Conservation (phyloP, 306 rosid genomes). For the Cyclanthera cordifolia region DNA sequence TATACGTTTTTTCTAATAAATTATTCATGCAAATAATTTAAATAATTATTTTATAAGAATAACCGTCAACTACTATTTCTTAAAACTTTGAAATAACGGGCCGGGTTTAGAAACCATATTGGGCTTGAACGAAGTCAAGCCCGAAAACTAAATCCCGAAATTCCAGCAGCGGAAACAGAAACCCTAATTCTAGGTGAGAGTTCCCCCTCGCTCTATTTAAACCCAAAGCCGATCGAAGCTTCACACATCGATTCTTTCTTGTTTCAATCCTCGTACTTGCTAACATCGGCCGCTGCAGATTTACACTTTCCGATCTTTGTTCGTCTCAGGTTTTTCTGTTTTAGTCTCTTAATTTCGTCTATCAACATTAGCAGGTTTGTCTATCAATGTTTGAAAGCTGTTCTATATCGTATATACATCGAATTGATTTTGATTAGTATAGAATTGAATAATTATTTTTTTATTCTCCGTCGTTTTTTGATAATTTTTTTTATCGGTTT, state of each 20-base stretch:
- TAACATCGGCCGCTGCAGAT: background rate
- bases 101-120: background rate
- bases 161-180: background rate
- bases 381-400: background rate
- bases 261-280: background rate
- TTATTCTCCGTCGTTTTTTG: background rate
- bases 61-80: too few species aligned
- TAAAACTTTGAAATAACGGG: too few species aligned
- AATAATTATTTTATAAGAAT: too few species aligned
- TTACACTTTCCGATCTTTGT: background rate
- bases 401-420: too few species aligned
- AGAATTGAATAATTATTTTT: background rate
- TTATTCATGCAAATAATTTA: too few species aligned
- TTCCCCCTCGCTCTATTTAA: slow-evolving; percentile 1
- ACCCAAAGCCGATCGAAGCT: background rate
- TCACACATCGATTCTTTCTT: background rate
- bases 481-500: background rate
- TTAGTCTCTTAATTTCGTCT: background rate
- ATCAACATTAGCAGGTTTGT: background rate
- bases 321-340: background rate
- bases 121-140: background rate
- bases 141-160: background rate
- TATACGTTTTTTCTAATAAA: too few species aligned
- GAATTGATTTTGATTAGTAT: background rate
- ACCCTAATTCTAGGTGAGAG: background rate